Evolutionary conservation across 371 early-diverging fungal genomes (phyloP).

Genomic region (Lichtheimia ramosa): DNA sequence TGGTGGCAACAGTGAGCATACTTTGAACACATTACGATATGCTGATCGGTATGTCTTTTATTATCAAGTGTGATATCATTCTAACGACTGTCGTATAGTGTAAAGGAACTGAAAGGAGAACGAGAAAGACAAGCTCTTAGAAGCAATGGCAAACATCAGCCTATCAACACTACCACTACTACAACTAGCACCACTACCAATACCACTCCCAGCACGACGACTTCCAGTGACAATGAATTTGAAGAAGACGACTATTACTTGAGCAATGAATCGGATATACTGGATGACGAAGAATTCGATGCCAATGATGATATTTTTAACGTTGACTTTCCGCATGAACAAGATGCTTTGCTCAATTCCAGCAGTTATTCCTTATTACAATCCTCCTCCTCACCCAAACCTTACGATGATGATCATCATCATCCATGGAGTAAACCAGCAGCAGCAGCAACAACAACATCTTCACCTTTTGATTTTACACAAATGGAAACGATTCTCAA

Average conservation of each 20-base stretch:
- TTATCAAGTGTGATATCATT: not conserved
- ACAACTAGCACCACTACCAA: not conserved
- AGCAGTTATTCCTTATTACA: constrained; percentile 8
- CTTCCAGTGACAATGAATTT: constrained; percentile 1
- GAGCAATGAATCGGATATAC: constrained; percentile 29
- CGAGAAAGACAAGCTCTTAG: constrained; percentile 29
- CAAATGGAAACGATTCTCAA: constrained; percentile 73
- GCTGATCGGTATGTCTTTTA: constrained; percentile 78
- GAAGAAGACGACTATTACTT: constrained; percentile 14
- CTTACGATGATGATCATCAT: constrained; percentile 4
- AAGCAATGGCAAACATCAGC: not conserved
- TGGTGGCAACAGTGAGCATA: constrained; percentile 92
- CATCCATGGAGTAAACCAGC: not conserved
- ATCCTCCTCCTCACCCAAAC: constrained; percentile 14
- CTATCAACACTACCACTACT: not conserved
- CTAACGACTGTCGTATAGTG: constrained; percentile 44
- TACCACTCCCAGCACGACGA: not conserved
- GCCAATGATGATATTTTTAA: constrained; percentile 57
- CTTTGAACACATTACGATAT: constrained; percentile 98
- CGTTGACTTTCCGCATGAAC: constrained; percentile 53
- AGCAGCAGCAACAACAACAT: not conserved
- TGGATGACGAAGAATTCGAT: constrained; percentile 49
- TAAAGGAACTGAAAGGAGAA: constrained; percentile 85
- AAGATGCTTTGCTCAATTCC: constrained; percentile 29
- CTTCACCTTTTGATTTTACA: constrained; percentile 20